These are phyloP conservation scores for Beauveria sp. DNA, from an alignment of 2,329 filamentous ascomycete genomes.

Conservation along the genomic window DNA sequence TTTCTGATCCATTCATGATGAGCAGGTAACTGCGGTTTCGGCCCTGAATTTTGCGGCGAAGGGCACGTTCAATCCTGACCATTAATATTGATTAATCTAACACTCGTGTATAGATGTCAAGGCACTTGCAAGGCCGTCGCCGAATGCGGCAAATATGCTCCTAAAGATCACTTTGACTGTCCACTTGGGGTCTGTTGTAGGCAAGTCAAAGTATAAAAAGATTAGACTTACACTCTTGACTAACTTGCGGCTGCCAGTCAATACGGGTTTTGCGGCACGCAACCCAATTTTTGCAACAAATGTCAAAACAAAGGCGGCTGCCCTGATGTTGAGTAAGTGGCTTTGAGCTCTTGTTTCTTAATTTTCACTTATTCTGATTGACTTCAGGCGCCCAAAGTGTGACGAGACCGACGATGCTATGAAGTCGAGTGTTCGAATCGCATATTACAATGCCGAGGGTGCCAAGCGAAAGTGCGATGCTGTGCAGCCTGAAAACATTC, in stretches of 20 bases:
- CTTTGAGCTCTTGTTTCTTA: no score
- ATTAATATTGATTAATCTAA: neutral
- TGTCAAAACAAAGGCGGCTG: slow-evolving; percentile 15
- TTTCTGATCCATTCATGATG: neutral
- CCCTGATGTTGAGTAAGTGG: neutral
- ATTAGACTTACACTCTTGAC: neutral
- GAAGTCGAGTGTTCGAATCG: neutral
- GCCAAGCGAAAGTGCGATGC: slow-evolving; percentile 5
- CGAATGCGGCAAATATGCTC: slow-evolving; percentile 13
- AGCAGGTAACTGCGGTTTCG: neutral
- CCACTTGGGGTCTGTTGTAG: slow-evolving; percentile 14
- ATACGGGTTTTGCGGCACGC: slow-evolving; percentile 11
- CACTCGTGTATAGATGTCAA: neutral
- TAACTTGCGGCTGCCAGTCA: neutral
- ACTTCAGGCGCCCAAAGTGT: neutral
- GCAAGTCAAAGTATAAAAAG: neutral
- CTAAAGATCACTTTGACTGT: neutral
- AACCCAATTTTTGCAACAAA: slow-evolving; percentile 17
- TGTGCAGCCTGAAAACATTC: slow-evolving; percentile 7
- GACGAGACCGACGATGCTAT: neutral
- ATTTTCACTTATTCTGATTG: neutral
- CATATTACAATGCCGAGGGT: slow-evolving; percentile 6
- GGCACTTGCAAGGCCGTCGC: slow-evolving; percentile 13
- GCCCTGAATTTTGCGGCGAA: neutral
- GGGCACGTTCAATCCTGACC: neutral